A percentile compares a stretch with the other conserved stretches of the same genome.
Evolutionary conservation across 352 stramenopile genomes (phyloP).

Genomic region (Phytophthora pluvialis): DNA sequence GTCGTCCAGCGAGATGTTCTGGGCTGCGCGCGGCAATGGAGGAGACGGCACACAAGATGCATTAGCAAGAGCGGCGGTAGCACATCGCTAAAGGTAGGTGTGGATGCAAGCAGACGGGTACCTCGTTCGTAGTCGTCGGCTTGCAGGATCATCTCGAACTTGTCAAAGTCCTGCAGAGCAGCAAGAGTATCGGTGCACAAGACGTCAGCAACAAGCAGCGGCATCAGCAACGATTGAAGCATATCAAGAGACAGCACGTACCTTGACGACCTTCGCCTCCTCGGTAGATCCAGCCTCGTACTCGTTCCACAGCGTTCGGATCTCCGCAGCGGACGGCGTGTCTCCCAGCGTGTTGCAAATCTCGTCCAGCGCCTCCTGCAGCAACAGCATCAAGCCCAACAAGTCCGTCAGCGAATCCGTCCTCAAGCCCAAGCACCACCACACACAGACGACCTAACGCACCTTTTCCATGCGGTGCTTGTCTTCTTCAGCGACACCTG

Average conservation of each 20-base stretch:
- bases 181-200: not conserved
- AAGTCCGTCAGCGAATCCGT: not conserved
- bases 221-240: not conserved
- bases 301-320: conserved; percentile 84
- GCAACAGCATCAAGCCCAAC: not conserved
- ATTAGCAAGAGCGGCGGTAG: not conserved
- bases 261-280: conserved; percentile 92
- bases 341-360: conserved; percentile 71
- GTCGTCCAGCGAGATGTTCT: conserved; percentile 67
- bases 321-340: conserved; percentile 60
- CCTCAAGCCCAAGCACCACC: not conserved
- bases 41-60: not conserved
- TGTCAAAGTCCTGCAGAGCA: conserved; percentile 88
- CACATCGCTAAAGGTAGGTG: not conserved
- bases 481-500: conserved; percentile 87
- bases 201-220: conserved; percentile 9
- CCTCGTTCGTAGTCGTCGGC: conserved; percentile 92
- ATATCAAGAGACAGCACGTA: conserved; percentile 10
- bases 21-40: conserved; percentile 33
- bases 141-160: conserved; percentile 96
- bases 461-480: conserved; percentile 92
- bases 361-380: conserved; percentile 68
- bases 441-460: not conserved
- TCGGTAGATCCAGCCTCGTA: conserved; percentile 86
- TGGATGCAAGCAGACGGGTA: conserved; percentile 28